Evolutionary conservation across 345 rosid species (phyloP).

Genomic region (Pugionium cornutum): DNA sequence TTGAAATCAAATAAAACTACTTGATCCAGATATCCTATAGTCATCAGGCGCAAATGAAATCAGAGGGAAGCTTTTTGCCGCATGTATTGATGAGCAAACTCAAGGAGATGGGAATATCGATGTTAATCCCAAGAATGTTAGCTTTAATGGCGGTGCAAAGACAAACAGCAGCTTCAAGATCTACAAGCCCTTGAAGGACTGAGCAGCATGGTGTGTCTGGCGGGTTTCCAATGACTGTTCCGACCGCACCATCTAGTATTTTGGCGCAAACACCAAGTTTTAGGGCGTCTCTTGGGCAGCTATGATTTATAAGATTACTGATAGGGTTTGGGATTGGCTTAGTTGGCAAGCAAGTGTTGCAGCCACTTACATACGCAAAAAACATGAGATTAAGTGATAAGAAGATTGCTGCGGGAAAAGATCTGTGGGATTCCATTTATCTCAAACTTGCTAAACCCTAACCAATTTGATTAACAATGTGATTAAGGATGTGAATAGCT

Average conservation of each 20-base stretch:
- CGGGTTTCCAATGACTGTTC: constrained; percentile 55
- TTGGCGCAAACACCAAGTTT: constrained; percentile 67
- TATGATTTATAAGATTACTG: constrained; percentile 35
- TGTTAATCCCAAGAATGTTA: constrained; percentile 60
- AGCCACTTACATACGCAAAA: constrained; percentile 49
- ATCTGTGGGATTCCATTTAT: constrained; percentile 46
- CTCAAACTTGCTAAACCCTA: constrained; percentile 12
- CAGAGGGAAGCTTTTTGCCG: constrained; percentile 72
- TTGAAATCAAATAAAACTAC: not conserved
- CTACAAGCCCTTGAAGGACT: constrained; percentile 55
- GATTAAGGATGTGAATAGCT: constrained; percentile 19
- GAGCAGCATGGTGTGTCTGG: constrained; percentile 71
- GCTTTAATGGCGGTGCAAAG: constrained; percentile 81
- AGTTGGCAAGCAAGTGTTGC: constrained; percentile 51
- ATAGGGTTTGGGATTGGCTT: constrained; percentile 51
- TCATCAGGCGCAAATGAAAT: constrained; percentile 57
- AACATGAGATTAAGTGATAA: constrained; percentile 37
- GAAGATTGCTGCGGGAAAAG: constrained; percentile 40
- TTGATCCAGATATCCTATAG: not conserved
- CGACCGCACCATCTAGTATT: constrained; percentile 52
- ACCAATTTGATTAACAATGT: constrained; percentile 3
- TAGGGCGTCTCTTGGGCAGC: constrained; percentile 66
- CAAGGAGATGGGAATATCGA: constrained; percentile 60
- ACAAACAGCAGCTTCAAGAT: constrained; percentile 68
- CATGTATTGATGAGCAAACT: constrained; percentile 72